Percentiles rank a stretch among this genome's conserved stretches.
phyloP scores from a whole-genome alignment of 768 basidiomycete genomes.

The Lactarius sp. region DNA sequence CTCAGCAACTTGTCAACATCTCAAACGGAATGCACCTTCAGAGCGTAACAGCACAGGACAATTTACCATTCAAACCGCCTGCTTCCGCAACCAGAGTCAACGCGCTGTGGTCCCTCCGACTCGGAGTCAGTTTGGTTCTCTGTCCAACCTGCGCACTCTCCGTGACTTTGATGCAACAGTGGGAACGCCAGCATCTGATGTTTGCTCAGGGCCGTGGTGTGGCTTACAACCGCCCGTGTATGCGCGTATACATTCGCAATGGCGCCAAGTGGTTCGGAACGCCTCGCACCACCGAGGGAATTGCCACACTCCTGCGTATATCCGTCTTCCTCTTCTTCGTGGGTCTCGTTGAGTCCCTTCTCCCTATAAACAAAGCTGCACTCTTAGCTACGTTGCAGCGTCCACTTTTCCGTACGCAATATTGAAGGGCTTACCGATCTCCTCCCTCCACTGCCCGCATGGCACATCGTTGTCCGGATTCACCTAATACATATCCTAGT shows the following conservation, averaged over 20 bases:
- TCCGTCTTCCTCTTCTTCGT: conserved; percentile 7
- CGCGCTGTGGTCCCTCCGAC: conserved; percentile 8
- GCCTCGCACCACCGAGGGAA: not conserved
- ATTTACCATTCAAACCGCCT: not conserved
- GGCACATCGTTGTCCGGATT: conserved; percentile 9
- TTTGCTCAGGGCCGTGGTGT: not conserved
- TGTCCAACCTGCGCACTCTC: not conserved
- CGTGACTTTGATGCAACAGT: conserved; percentile 12
- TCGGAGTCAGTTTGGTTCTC: conserved; percentile 10
- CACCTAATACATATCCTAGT: not conserved
- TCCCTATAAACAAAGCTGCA: not conserved
- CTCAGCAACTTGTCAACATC: conserved; percentile 7
- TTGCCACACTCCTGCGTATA: not conserved
- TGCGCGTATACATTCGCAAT: not conserved
- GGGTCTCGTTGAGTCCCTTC: conserved; percentile 9
- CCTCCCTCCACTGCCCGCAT: conserved; percentile 3
- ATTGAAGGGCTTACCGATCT: conserved; percentile 2
- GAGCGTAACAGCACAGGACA: not conserved
- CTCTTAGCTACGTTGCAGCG: not conserved
- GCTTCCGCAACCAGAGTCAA: conserved; percentile 3
- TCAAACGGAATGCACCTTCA: not conserved
- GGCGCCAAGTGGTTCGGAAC: not conserved
- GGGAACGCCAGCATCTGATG: not conserved
- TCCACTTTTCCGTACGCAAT: not conserved
- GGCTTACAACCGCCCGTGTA: not conserved